Base-by-base conservation (phyloP, 108 stramenopile genomes). In the Stephanodiscus triporus region DNA sequence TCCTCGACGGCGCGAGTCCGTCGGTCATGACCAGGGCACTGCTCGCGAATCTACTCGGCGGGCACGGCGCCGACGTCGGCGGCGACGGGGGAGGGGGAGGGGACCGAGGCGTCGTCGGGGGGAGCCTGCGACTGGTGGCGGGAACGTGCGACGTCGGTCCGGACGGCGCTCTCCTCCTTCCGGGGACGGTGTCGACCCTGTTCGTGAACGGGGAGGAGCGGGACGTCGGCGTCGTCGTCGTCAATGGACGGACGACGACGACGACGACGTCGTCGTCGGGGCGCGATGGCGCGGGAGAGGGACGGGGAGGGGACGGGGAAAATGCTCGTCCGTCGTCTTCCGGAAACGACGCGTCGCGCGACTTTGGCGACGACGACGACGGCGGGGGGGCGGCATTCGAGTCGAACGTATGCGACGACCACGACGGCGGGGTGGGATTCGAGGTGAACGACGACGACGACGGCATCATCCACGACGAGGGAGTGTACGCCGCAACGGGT, bases 161-260 rank as follows among this genome's bases (percentile, higher is more conserved):
- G 23, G 66, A 82, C 47, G 89, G 87, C 2, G 75, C 84, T 10
- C 73, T 88, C 6, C 65, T 88, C 1, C 82, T 86, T 85, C 89
- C 86, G 1, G 87, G 86, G 32, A 76, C 80, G 2, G 17, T 49
- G 14, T 56, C 63, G 10, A 50, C 54, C 16, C 40, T 58, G 10
- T 73, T 73, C 37, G 36, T 75, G 16, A 60, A 68, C 32, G 72
- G 72, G 32, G 73, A 68, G 42, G 47, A 47, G 37, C 17, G 13
- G 26, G 24, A 17, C 4, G 24, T 23, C 37, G 72, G 23, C 20
- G 34, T 67, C 17, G 30, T 16, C 16, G 32, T 7, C n/a, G 29
- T 13, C 23, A n/a, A n/a, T n/a, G n/a, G n/a, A n/a, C n/a, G n/a
- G n/a, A n/a, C n/a, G n/a, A n/a, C n/a, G n/a, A n/a, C n/a, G n/a